Evolutionary conservation across 2,329 filamentous ascomycete species (phyloP), one percentile per base, ranked within the genome.

Genomic region (Neoarthrinium moseri): DNA sequence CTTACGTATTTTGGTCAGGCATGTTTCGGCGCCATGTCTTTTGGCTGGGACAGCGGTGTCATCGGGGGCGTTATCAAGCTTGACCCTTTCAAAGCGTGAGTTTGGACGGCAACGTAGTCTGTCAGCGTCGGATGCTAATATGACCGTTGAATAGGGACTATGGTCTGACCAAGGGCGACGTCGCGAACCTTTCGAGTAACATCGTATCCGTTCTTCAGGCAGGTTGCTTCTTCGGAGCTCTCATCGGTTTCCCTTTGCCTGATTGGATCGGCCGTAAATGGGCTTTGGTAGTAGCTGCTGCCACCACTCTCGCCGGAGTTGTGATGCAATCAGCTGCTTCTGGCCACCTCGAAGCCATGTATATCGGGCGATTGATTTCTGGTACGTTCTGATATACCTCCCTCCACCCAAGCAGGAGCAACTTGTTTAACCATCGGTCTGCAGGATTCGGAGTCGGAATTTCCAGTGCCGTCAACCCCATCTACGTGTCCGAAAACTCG

Each of bases 41-140:
- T 87, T 51, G 84, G 84, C 8, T 72, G 69, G 70, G 70, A 72
- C 59, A 84, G 81, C 27, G 81, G 83, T 52, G 84, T 84, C 46
- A 86, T 86, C 49, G 81, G 83, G 20, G 83, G 83, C 55, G 81
- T 87, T 32, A 72, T 87, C 23, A 80, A 77, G 7, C 70, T 87
- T 54, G 60, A 69, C 3, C 71, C 74, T 6, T 87, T 86, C 60
- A 70, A 75, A 55, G 49, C 60, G 77, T 83, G 66, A 35, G 72
- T 55, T 10, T n/a, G n/a, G n/a, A n/a, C n/a, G n/a, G n/a, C n/a
- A n/a, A n/a, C n/a, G n/a, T n/a, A n/a, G n/a, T n/a, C n/a, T n/a
- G n/a, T n/a, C n/a, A n/a, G n/a, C n/a, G n/a, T n/a, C n/a, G n/a
- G n/a, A n/a, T n/a, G n/a, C n/a, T n/a, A n/a, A n/a, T n/a, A n/a